These are phyloP conservation scores for Trichosanthes cucumerina DNA, from an alignment of 306 rosid species.

Conservation along the genomic window DNA sequence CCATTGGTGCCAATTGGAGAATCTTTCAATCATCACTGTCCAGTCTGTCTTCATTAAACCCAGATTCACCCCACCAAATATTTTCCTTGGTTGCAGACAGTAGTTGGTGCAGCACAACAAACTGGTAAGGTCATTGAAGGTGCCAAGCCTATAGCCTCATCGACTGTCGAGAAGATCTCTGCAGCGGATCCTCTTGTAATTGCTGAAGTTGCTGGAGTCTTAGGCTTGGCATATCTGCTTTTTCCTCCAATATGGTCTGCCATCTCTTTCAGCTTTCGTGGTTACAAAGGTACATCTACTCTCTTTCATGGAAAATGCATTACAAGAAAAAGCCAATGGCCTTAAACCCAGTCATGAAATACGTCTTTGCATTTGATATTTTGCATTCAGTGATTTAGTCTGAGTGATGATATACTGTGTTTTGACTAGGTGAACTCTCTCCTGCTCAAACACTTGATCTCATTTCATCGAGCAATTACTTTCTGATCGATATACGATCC, in stretches of 20 bases:
- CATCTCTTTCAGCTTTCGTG: constrained; percentile 62
- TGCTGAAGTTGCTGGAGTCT: constrained; percentile 68
- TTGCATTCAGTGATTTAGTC: background rate
- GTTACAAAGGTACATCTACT: constrained; percentile 58
- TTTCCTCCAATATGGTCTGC: constrained; percentile 80
- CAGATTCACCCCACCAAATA: constrained; percentile 4
- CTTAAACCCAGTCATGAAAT: background rate
- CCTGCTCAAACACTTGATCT: constrained; percentile 91
- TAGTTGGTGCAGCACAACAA: constrained; percentile 74
- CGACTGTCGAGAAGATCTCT: constrained; percentile 56
- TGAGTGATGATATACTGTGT: background rate
- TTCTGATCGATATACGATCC: constrained; percentile 63
- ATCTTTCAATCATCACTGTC: background rate
- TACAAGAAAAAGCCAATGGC: background rate
- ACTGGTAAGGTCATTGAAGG: constrained; percentile 70
- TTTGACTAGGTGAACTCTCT: constrained; percentile 51
- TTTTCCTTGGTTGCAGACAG: constrained; percentile 47
- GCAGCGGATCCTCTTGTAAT: constrained; percentile 71
- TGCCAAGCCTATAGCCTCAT: constrained; percentile 72
- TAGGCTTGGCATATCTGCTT: constrained; percentile 55
- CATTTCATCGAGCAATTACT: constrained; percentile 43
- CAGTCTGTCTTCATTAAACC: background rate
- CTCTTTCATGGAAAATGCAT: constrained; percentile 12
- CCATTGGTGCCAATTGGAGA: background rate
- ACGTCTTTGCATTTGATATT: background rate